Evolutionary conservation across 2,329 filamentous ascomycete species (phyloP), one percentile per base, ranked within the genome.

Genomic region (Nemania diffusa): DNA sequence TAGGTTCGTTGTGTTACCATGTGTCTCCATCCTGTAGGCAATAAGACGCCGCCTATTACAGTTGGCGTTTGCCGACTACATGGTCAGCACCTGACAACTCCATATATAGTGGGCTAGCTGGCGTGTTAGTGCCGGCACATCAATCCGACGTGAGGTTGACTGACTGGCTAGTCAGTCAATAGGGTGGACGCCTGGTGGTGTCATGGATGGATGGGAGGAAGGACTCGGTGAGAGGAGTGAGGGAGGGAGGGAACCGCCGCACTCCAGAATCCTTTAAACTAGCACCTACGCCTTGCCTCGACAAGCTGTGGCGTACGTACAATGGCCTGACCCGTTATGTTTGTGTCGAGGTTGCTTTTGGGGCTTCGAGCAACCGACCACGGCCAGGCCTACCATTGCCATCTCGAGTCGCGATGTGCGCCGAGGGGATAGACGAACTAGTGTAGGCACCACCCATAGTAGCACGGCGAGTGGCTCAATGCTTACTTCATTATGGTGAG

Each of bases 1-100:
- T 46, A 29, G n/a, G 42, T 59, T 22, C 32, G n/a, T n/a, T n/a
- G 52, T 69, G 60, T 62, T 64, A 64, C 67, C 32, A 27, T 26
- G 32, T 44, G 48, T 50, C 24, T 48, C 26, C 24, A 48, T 56
- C 26, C 56, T 32, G 15, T 24, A 17, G 34, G 58, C 32, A 58
- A 56, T 37, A 46, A 46, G 64, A 57, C 56, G 63, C 58, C 50
- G 51, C 34, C 26, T 42, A 4, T 22, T 44, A 20, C 32, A 26
- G 57, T 29, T 65, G 57, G 55, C 37, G 13, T 26, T 56, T 59
- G 37, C 48, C 40, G 55, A 50, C 48, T 53, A 27, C 44, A 57
- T 61, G 48, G 34, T 11, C 11, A 20, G 5, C 20, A 42, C 27
- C 46, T 6, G 29, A 26, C 53, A 29, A 29, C 44, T 11, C 29